Conservation (phyloP, 257 asterid genomes). For the Craterostigma plantagineum region DNA sequence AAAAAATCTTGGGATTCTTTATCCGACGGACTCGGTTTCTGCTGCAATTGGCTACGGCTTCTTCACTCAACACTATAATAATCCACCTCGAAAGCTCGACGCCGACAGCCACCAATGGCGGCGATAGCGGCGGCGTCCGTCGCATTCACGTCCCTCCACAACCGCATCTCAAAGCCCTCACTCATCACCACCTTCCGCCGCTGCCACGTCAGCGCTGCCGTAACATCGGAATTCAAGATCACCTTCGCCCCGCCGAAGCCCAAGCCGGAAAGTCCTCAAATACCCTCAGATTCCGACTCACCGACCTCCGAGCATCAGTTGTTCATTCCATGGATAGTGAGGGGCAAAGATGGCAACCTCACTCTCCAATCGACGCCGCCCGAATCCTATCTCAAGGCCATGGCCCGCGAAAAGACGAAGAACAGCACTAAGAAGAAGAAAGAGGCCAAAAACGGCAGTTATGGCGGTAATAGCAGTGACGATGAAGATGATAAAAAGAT, state of each 20-base stretch:
- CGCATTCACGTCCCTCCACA: constrained; percentile 36
- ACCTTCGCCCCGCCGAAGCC: constrained; percentile 54
- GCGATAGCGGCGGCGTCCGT: constrained; percentile 51
- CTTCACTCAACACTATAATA: too few relatives aligned
- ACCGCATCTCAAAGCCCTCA: constrained; percentile 14
- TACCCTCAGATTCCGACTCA: constrained; percentile 12
- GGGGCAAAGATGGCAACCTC: constrained; percentile 50
- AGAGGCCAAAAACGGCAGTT: too few relatives aligned
- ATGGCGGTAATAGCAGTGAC: constrained; percentile 13
- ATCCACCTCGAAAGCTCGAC: too few relatives aligned
- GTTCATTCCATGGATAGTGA: constrained; percentile 51
- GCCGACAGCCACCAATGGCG: constrained; percentile 22
- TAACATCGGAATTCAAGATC: constrained; percentile 50
- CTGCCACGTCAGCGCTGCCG: constrained; percentile 26
- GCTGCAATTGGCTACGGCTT: too few relatives aligned
- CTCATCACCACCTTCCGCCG: constrained; percentile 20
- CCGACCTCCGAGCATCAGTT: constrained; percentile 23
- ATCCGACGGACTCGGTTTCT: too few relatives aligned
- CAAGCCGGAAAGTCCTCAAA: constrained; percentile 11
- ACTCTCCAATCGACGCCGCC: constrained; percentile 36
- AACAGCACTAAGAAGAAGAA: constrained; percentile 30
- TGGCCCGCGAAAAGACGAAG: constrained; percentile 38
- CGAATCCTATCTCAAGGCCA: constrained; percentile 27
- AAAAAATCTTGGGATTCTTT: too few relatives aligned
- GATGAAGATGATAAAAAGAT: constrained; percentile 15